A percentile compares a stretch with the other conserved stretches of the same genome.
Evolutionary conservation across 2,329 filamentous ascomycete genomes (phyloP).

Genomic region (Colletotrichum orbiculare): DNA sequence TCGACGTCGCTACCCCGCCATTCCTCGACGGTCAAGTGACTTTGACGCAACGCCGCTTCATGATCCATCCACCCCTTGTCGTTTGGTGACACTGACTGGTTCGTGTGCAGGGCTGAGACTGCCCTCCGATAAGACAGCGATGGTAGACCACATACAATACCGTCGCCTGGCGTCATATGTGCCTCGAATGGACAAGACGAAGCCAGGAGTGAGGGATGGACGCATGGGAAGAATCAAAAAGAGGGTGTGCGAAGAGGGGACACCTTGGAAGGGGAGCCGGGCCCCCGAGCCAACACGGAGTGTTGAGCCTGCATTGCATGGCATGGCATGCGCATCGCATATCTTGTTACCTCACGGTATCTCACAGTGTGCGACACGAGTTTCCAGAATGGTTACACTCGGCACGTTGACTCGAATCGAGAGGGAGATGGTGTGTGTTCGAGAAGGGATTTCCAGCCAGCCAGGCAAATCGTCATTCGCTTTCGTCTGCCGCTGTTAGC

Average conservation of each 20-base stretch:
- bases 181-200: constrained; percentile 5
- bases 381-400: constrained; percentile 32
- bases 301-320: neutral
- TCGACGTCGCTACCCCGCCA: constrained; percentile 14
- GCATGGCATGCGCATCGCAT: constrained; percentile 21
- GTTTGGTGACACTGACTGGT: neutral
- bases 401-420: constrained; percentile 14
- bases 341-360: constrained; percentile 10
- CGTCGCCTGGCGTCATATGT: constrained; percentile 14
- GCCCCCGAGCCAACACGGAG: constrained; percentile 23
- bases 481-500: neutral
- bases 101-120: constrained; percentile 3
- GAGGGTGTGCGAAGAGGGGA: constrained; percentile 3
- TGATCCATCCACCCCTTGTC: constrained; percentile 8
- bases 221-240: neutral
- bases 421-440: constrained; percentile 20
- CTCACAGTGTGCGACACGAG: neutral
- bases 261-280: constrained; percentile 29
- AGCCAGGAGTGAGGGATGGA: neutral
- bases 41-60: constrained; percentile 6
- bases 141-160: neutral
- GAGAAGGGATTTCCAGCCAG: constrained; percentile 9
- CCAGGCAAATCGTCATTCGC: too few relatives aligned
- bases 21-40: constrained; percentile 26
- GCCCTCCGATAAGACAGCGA: neutral